Conservation (phyloP, 2,329 filamentous ascomycete species). For the Microsporum audouinii region DNA sequence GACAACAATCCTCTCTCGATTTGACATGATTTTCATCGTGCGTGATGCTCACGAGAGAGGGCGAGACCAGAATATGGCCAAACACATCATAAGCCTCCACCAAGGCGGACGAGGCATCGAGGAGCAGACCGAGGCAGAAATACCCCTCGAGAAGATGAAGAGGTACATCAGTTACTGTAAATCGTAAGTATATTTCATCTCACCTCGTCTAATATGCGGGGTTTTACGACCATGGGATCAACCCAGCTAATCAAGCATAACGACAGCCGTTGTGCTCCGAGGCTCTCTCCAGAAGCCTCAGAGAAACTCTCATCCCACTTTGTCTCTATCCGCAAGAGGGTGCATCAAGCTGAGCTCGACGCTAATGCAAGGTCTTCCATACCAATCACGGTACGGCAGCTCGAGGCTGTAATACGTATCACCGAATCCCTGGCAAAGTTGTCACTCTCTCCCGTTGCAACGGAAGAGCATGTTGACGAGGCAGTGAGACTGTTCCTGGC, state of each 20-base stretch:
- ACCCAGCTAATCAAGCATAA: not conserved
- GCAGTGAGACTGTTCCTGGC: conserved; percentile 94
- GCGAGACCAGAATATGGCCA: conserved; percentile 86
- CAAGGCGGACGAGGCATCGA: conserved; percentile 80
- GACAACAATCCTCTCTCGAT: conserved; percentile 93
- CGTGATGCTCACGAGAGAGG: conserved; percentile 84
- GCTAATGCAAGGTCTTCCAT: conserved; percentile 86
- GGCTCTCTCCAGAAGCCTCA: conserved; percentile 77
- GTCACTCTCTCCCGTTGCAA: conserved; percentile 71
- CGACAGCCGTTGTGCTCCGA: conserved; percentile 75
- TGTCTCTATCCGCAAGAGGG: conserved; percentile 86
- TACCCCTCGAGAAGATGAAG: conserved; percentile 93
- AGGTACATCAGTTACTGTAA: conserved; percentile 96
- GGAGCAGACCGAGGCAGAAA: conserved; percentile 74
- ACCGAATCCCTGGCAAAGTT: conserved; percentile 92
- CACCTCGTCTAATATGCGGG: conserved; percentile 11
- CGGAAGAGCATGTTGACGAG: conserved; percentile 88
- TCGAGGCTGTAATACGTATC: conserved; percentile 95
- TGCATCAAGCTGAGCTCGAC: conserved; percentile 80
- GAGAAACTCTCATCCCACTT: conserved; percentile 97
- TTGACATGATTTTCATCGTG: conserved; percentile 99
- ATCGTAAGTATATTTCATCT: conserved; percentile 51
- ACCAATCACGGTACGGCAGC: conserved; percentile 91
- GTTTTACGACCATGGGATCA: conserved; percentile 21
- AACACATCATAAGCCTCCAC: conserved; percentile 93